These are phyloP conservation scores for Abrus pulchellus DNA, from an alignment of 306 rosid genomes.

Conservation along the genomic window DNA sequence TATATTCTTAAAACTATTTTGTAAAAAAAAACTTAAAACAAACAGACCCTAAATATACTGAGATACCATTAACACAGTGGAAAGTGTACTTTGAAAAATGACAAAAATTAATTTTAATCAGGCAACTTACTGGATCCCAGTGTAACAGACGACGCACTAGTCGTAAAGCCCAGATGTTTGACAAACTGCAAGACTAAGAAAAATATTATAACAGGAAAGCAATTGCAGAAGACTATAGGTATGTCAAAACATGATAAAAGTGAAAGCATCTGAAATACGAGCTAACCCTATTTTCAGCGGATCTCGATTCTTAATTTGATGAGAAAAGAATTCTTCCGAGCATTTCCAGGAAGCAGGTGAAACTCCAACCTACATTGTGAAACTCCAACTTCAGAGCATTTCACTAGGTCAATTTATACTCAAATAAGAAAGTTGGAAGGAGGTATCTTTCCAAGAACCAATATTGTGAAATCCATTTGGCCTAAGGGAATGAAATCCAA, in stretches of 20 bases:
- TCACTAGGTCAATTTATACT: slow-evolving; percentile 32
- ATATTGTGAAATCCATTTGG: background rate
- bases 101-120: slow-evolving; percentile 33
- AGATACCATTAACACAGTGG: background rate
- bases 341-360: slow-evolving; percentile 98
- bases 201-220: slow-evolving; percentile 41
- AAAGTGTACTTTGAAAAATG: background rate
- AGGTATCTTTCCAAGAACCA: slow-evolving; percentile 25
- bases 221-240: slow-evolving; percentile 19
- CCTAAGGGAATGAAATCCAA: slow-evolving; percentile 30
- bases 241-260: slow-evolving; percentile 18
- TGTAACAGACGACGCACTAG: slow-evolving; percentile 80
- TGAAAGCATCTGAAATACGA: slow-evolving; percentile 26
- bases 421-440: slow-evolving; percentile 8
- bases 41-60: background rate
- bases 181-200: slow-evolving; percentile 65
- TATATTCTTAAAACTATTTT: no score
- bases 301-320: slow-evolving; percentile 85
- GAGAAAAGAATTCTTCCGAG: slow-evolving; percentile 89
- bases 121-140: slow-evolving; percentile 89
- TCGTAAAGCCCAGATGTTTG: slow-evolving; percentile 83
- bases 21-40: no score
- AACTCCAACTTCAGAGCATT: no score
- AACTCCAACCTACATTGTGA: slow-evolving; percentile 67
- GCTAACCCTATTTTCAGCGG: slow-evolving; percentile 93